These are phyloP conservation scores for Adansonia digitata DNA, from an alignment of 345 rosid genomes.

Conservation along the genomic window DNA sequence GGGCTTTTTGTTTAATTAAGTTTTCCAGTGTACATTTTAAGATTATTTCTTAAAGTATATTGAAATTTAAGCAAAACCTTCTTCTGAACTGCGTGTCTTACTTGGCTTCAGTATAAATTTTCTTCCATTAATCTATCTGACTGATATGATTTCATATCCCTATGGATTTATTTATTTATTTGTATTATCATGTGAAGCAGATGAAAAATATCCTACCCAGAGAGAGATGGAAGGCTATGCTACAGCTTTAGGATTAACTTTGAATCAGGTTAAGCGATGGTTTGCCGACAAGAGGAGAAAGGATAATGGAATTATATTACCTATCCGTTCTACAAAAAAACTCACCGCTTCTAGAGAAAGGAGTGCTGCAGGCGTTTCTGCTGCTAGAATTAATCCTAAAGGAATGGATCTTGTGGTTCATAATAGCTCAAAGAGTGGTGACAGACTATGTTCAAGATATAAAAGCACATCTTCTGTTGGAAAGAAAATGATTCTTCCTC, in stretches of 20 bases:
- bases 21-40: not conserved
- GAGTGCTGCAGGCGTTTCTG: constrained; percentile 13
- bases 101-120: not conserved
- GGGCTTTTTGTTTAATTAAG: not conserved
- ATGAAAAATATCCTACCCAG: constrained; percentile 51
- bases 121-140: not conserved
- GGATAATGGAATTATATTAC: constrained; percentile 13
- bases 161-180: not conserved
- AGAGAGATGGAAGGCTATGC: constrained; percentile 52
- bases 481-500: constrained; percentile 28
- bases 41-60: not conserved
- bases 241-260: constrained; percentile 49
- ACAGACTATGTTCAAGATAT: constrained; percentile 24
- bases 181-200: constrained; percentile 38
- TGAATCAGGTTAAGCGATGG: constrained; percentile 74
- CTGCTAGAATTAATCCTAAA: constrained; percentile 16
- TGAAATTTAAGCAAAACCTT: not conserved
- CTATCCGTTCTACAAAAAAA: constrained; percentile 19
- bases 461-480: constrained; percentile 15
- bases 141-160: not conserved
- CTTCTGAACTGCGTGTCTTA: not conserved
- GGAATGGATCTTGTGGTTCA: constrained; percentile 6
- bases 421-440: constrained; percentile 10
- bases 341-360: constrained; percentile 9
- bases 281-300: constrained; percentile 68